Base-by-base conservation (phyloP, 345 rosid genomes). In the Eucalyptus sideroxylon region DNA sequence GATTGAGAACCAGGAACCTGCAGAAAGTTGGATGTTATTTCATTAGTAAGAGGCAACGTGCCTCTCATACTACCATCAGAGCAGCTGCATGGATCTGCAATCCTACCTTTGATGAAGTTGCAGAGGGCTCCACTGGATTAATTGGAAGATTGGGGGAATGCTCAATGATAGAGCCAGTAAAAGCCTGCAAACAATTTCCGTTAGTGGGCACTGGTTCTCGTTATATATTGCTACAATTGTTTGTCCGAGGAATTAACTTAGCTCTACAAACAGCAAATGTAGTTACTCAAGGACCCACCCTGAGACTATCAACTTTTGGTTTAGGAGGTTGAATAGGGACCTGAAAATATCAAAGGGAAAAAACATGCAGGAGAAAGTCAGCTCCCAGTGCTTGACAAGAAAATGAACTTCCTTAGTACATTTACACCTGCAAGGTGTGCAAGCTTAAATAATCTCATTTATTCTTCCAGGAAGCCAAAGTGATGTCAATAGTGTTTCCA, bases 131-230 rank as follows among this genome's bases (percentile, higher is more conserved):
- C 11, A 8, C 88, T 60, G 90, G 87, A 86, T 67, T 88, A 89
- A 92, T 89, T 56, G 89, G 93, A 88, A 92, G 60, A 89, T 88
- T 90, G n/a, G 89, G 83, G 27, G 93, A 10, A 50, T 86, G 99
- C 92, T 96, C 99, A 87, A 97, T 92, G 34, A 96, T 92, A 10
- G 95, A 94, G 77, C 98, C 98, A 16, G 95, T 93, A 90, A 97
- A 95, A 67, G 99, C 99, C 98, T 97, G 93, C 90, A 89, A 24
- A 86, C 26, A 86, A 30, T 3, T 37, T 59, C 62, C 10, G 53
- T 11, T 12, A 27, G 24, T 77, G 83, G 24, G 47, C 83, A 37
- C 45, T 77, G n/a, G 51, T 60, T 88, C 59, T 62, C 40, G 49
- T 86, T 37, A 90, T 40, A 37, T 77, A 44, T 21, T 77, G n/a